A percentile compares a stretch with the other conserved stretches of the same genome.
These are phyloP conservation scores for Aspergillus asperescens DNA, from an alignment of 495 filamentous ascomycete genomes.

Conservation along the genomic window DNA sequence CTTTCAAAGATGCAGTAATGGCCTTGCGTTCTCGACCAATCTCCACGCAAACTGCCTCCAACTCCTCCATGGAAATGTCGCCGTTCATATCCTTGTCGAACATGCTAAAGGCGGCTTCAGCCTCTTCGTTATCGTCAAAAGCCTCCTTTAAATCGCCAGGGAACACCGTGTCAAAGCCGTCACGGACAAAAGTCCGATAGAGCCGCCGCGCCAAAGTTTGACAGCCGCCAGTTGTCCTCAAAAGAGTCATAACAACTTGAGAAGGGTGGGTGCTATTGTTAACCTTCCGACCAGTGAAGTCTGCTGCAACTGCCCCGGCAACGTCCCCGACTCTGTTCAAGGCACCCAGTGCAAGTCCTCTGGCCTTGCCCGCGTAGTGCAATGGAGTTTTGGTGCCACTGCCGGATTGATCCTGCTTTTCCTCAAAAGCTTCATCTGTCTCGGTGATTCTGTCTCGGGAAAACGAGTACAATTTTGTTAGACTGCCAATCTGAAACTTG, in stretches of 20 bases:
- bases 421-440: slow-evolving; percentile 67
- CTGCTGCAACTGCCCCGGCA: slow-evolving; percentile 85
- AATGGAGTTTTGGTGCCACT: slow-evolving; percentile 69
- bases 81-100: slow-evolving; percentile 98
- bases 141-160: slow-evolving; percentile 72
- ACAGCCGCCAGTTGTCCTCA: slow-evolving; percentile 65
- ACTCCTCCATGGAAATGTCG: slow-evolving; percentile 92
- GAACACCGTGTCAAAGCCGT: slow-evolving; percentile 68
- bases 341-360: slow-evolving; percentile 64
- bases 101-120: slow-evolving; percentile 85
- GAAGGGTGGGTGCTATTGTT: slow-evolving; percentile 72
- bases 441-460: slow-evolving; percentile 68
- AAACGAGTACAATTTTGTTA: slow-evolving; percentile 77
- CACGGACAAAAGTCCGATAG: slow-evolving; percentile 81
- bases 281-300: slow-evolving; percentile 82
- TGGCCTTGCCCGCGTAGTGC: slow-evolving; percentile 57
- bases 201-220: slow-evolving; percentile 86
- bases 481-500: slow-evolving; percentile 77
- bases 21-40: slow-evolving; percentile 93
- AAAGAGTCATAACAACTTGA: slow-evolving; percentile 71
- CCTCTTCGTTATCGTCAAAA: slow-evolving; percentile 81
- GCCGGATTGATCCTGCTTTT: slow-evolving; percentile 34
- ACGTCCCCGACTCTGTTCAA: slow-evolving; percentile 80
- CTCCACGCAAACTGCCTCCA: slow-evolving; percentile 89
- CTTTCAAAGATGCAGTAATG: slow-evolving; percentile 89